Percentiles rank a stretch among this genome's conserved stretches.
Evolutionary conservation across 1,139 yeast genomes (phyloP).

Genomic region (Debaryomyces coudertii): DNA sequence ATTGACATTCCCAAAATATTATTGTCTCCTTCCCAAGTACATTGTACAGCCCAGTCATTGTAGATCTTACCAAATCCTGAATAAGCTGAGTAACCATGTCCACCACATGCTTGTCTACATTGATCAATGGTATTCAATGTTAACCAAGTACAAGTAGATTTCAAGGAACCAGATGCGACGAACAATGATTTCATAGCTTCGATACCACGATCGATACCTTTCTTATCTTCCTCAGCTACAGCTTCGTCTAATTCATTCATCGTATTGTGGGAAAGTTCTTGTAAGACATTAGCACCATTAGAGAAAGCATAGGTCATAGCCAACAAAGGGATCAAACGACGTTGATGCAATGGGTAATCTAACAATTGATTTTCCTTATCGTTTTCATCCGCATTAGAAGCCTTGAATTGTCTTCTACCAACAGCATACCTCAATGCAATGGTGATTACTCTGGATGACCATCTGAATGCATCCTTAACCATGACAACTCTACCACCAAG

Average conservation of each 20-base stretch:
- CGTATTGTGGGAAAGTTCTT: conserved; percentile 53
- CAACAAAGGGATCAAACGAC: conserved; percentile 78
- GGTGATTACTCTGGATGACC: conserved; percentile 77
- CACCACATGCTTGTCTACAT: conserved; percentile 95
- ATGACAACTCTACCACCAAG: conserved; percentile 87
- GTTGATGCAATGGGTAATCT: conserved; percentile 85
- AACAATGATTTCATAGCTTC: conserved; percentile 74
- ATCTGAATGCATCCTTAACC: conserved; percentile 84
- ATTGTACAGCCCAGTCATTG: conserved; percentile 93
- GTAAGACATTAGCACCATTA: conserved; percentile 70
- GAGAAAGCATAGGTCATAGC: conserved; percentile 81
- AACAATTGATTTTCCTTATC: conserved; percentile 63
- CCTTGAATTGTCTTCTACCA: conserved; percentile 83
- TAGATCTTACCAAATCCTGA: conserved; percentile 88
- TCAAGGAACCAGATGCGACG: conserved; percentile 84
- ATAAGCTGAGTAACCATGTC: conserved; percentile 91
- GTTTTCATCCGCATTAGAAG: conserved; percentile 33
- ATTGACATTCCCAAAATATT: conserved; percentile 81
- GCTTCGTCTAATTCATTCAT: conserved; percentile 59
- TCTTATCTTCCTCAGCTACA: conserved; percentile 46
- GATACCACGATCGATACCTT: conserved; percentile 52
- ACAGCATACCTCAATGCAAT: conserved; percentile 88
- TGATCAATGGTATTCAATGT: conserved; percentile 80
- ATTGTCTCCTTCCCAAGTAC: conserved; percentile 98
- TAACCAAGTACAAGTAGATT: conserved; percentile 89